phyloP scores from a whole-genome alignment of 2,329 filamentous ascomycete species.

The Botrytis tulipae region DNA sequence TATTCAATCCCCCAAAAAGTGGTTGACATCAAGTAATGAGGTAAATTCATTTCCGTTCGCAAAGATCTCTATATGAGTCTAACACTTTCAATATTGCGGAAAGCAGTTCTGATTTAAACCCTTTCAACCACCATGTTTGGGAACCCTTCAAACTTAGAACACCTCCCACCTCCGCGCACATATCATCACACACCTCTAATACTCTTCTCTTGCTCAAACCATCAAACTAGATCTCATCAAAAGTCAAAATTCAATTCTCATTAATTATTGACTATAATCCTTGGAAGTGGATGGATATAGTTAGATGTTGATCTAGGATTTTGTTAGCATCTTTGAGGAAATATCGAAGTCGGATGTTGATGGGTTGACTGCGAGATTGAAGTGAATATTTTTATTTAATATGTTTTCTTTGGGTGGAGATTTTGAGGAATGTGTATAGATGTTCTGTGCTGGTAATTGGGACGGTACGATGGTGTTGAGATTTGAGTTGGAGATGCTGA shows the following conservation, averaged over 20 bases:
- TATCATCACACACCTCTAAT: no score
- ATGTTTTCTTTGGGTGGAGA: neutral
- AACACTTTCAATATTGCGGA: neutral
- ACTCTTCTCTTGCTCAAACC: neutral
- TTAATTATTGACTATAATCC: no score
- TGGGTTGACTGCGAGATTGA: neutral
- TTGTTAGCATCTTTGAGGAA: no score
- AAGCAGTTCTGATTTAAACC: neutral
- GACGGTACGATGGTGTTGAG: no score
- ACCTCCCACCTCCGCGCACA: no score
- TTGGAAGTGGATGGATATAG: no score
- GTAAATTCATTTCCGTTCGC: rapidly evolving
- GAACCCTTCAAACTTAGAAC: neutral
- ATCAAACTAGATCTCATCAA: neutral
- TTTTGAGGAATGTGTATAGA: neutral
- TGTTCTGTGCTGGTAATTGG: neutral
- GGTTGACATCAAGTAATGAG: neutral
- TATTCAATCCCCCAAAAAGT: neutral
- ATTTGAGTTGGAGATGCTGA: neutral
- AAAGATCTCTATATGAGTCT: rapidly evolving
- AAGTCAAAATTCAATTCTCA: rapidly evolving
- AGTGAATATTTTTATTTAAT: neutral
- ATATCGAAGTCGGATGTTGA: no score
- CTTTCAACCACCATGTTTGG: rapidly evolving
- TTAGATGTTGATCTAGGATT: no score